Evolutionary conservation across 345 rosid genomes (phyloP).

Genomic region (Tarenaya hassleriana): DNA sequence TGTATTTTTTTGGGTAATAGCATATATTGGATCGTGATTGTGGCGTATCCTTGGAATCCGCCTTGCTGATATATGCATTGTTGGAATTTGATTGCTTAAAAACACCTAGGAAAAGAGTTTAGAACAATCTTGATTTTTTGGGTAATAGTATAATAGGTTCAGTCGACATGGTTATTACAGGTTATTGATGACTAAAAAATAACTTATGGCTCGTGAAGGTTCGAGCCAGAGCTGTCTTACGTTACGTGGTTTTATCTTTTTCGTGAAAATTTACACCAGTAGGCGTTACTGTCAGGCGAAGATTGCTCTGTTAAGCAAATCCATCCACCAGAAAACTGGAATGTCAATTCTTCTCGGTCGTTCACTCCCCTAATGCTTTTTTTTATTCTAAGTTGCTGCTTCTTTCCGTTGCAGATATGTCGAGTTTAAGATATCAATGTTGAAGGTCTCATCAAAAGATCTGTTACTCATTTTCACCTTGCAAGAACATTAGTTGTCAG

Average conservation of each 20-base stretch:
- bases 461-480: conserved; percentile 89
- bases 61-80: too few species aligned
- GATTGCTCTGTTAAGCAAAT: conserved; percentile 75
- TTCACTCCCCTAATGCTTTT: conserved; percentile 77
- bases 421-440: conserved; percentile 91
- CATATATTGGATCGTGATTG: too few species aligned
- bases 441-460: conserved; percentile 82
- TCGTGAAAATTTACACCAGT: conserved; percentile 52
- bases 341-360: conserved; percentile 78
- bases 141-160: too few species aligned
- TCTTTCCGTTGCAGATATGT: conserved; percentile 58
- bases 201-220: conserved; percentile 39
- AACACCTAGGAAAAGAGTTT: too few species aligned
- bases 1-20: too few species aligned
- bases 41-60: too few species aligned
- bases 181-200: background rate
- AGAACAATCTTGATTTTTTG: too few species aligned
- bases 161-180: background rate
- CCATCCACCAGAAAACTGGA: conserved; percentile 95
- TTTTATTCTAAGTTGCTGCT: conserved; percentile 10
- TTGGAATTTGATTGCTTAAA: too few species aligned
- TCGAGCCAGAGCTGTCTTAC: conserved; percentile 71
- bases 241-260: conserved; percentile 36
- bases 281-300: conserved; percentile 61
- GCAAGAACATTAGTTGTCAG: conserved; percentile 73